Evolutionary conservation across 1,284 basidiomycete genomes (phyloP).

Genomic region (Puccinia hordei): DNA sequence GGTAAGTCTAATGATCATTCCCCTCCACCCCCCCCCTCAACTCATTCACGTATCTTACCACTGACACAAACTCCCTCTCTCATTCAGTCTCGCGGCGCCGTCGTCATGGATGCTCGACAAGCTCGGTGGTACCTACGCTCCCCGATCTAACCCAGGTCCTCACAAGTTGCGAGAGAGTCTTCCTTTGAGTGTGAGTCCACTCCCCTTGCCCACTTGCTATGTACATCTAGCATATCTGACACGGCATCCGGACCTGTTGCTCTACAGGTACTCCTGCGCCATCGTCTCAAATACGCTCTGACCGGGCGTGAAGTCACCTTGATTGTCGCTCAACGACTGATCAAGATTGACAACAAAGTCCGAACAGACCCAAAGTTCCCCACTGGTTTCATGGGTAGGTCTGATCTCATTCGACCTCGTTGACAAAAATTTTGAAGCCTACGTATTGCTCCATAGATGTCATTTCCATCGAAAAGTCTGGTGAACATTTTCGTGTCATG

Average conservation of each 20-base stretch:
- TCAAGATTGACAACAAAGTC: conserved; percentile 99
- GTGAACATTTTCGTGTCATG: conserved; percentile 98
- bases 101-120: conserved; percentile 99
- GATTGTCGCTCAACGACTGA: conserved; percentile 93
- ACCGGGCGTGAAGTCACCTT: conserved; percentile 92
- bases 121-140: conserved; percentile 94
- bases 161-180: conserved; percentile 99
- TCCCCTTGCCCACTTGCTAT: neutral
- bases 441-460: conserved; percentile 71
- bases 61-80: neutral
- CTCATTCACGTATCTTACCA: neutral
- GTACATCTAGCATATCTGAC: neutral
- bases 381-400: conserved; percentile 90
- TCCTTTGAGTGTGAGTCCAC: conserved; percentile 60
- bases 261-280: conserved; percentile 90
- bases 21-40: neutral
- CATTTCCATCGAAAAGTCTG: conserved; percentile 94
- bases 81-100: conserved; percentile 75
- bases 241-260: conserved; percentile 58
- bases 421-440: neutral
- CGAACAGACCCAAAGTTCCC: conserved; percentile 97
- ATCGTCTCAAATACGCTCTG: conserved; percentile 98
- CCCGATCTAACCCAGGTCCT: conserved; percentile 94
- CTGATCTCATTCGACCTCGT: neutral
- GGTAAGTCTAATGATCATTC: conserved; percentile 58